Evolutionary conservation across 2,329 filamentous ascomycete genomes (phyloP).

Genomic region (Colletotrichum graminicola): DNA sequence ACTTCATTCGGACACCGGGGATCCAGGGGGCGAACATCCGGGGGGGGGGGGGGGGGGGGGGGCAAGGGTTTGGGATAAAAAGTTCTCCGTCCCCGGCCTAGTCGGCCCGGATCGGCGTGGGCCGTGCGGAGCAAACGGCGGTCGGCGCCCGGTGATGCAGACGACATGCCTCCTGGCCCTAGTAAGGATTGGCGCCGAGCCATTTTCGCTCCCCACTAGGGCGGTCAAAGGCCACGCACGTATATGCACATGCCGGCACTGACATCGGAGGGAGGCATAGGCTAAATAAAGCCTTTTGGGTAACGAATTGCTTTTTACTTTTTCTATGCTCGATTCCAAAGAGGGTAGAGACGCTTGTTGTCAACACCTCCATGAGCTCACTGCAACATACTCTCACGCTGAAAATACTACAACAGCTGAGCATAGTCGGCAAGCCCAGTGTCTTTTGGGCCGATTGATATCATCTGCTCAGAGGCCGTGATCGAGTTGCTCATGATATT

Average conservation of each 20-base stretch:
- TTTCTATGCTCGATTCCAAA: constrained; percentile 17
- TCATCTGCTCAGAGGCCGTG: not conserved
- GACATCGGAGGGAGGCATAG: not conserved
- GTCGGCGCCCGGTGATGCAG: constrained; percentile 19
- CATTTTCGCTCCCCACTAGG: not conserved
- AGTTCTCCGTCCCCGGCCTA: not conserved
- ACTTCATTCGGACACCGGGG: not conserved
- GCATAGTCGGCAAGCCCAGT: not conserved
- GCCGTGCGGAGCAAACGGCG: constrained; percentile 8
- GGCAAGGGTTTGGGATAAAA: not conserved
- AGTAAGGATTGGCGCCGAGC: not conserved
- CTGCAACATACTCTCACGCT: not conserved
- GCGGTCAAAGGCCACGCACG: constrained; percentile 1
- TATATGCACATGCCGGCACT: not conserved
- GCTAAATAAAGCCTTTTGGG: not conserved
- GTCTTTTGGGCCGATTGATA: not conserved
- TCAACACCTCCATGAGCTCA: not conserved
- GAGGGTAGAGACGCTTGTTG: constrained; percentile 3
- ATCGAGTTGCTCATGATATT: constrained; percentile 27
- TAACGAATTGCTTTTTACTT: constrained; percentile 28
- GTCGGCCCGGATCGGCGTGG: constrained; percentile 29
- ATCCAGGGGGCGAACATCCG: not conserved
- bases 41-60: too few relatives aligned
- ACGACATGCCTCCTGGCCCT: constrained; percentile 1
- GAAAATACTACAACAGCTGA: not conserved